A percentile compares a stretch with the other conserved stretches of the same genome.
Conservation (phyloP, 495 filamentous ascomycete genomes). For the Physcia stellaris region DNA sequence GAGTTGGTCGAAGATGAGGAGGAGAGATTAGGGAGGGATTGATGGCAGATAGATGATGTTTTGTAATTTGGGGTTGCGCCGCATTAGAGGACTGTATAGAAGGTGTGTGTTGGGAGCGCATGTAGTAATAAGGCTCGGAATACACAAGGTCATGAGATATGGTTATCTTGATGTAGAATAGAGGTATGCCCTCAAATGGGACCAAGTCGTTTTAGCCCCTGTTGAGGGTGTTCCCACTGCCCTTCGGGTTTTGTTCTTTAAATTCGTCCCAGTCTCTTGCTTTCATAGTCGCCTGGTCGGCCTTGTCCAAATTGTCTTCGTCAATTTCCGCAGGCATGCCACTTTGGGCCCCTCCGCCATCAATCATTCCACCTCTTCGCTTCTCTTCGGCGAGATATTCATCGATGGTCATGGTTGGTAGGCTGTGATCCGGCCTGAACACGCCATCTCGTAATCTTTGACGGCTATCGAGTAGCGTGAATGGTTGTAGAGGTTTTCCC, state of each 20-base stretch:
- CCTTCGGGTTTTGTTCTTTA: constrained; percentile 75
- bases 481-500: constrained; percentile 83
- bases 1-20: constrained; percentile 71
- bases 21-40: constrained; percentile 72
- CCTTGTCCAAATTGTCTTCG: constrained; percentile 77
- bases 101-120: too few species aligned
- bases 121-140: too few species aligned
- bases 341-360: constrained; percentile 77
- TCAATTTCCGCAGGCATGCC: constrained; percentile 56
- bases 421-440: constrained; percentile 78
- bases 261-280: constrained; percentile 93
- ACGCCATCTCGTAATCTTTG: constrained; percentile 69
- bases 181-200: too few species aligned
- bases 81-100: too few species aligned
- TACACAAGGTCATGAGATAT: too few species aligned
- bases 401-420: constrained; percentile 96
- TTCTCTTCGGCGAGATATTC: constrained; percentile 93
- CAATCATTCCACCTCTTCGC: constrained; percentile 73
- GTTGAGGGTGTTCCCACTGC: constrained; percentile 78
- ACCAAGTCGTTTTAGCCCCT: too few species aligned
- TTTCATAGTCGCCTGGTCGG: constrained; percentile 83
- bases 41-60: constrained; percentile 10
- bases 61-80: too few species aligned
- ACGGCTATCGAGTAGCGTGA: constrained; percentile 69
- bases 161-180: too few species aligned